Evolutionary conservation across 73 alveolate genomes (phyloP), one percentile per base, ranked within the genome.

Genomic region (Paramecium sonneborni): DNA sequence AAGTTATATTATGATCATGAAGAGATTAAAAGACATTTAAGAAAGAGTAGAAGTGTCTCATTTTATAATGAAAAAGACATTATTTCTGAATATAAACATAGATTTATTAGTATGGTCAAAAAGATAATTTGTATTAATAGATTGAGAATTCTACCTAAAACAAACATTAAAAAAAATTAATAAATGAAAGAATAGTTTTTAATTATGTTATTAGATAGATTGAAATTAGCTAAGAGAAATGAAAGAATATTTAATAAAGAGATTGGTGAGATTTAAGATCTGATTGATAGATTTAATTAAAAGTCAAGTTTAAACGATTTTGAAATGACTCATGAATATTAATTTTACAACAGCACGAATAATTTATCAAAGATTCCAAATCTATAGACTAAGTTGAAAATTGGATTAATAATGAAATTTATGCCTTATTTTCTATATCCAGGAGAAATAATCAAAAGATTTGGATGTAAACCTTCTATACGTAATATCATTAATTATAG

Each of bases 401-500:
- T 72, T 11, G 86, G 86, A 72, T 72, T 72, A 72, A 34, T 72
- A 5, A 72, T 21, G 38, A 72, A 72, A 72, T 72, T 72, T 9
- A 72, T 72, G 57, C 86, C 86, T 5, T 72, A 35, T 18, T 72
- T 72, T 18, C 34, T 72, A 72, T 72, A 32, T 38, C 86, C 86
- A 35, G 57, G 86, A 3, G 86, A 72, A 72, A 38, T 72, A 28
- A 72, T 72, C 12, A 34, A 72, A 41, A 72, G 86, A 72, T 72
- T 72, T 38, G 86, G 86, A 28, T 72, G 86, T 38, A 72, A 72
- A 72, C 86, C 86, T 5, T 72, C 26, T 11, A 38, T 72, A 2
- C 20, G 86, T 3, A 72, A 72, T 72, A 72, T 72, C 38, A 41
- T 72, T 41, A 72, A 72, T 72, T 72, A 72, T 72, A 72, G 57